Evolutionary conservation across 1,139 yeast genomes (phyloP).

Genomic region (Yamadazyma epiphylla): DNA sequence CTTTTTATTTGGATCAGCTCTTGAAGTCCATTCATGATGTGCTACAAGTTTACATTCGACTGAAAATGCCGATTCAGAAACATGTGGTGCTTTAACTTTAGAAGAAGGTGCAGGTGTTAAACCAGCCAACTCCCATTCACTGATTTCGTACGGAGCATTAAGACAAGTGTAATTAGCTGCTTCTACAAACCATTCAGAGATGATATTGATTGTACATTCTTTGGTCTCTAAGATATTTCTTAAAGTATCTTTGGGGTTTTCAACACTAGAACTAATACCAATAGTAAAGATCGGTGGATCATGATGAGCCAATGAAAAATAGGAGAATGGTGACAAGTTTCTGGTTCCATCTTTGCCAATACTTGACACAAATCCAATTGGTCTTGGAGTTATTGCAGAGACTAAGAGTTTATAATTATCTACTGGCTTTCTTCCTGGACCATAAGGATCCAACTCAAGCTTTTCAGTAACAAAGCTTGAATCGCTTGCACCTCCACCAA

Average conservation of each 20-base stretch:
- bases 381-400: conserved; percentile 53
- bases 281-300: conserved; percentile 59
- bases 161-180: conserved; percentile 52
- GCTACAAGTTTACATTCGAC: conserved; percentile 48
- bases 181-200: conserved; percentile 61
- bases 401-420: conserved; percentile 50
- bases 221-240: conserved; percentile 46
- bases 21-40: conserved; percentile 44
- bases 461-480: conserved; percentile 37
- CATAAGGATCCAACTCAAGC: conserved; percentile 47
- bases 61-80: conserved; percentile 57
- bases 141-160: conserved; percentile 44
- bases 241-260: conserved; percentile 46
- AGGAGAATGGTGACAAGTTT: conserved; percentile 59
- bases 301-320: conserved; percentile 41
- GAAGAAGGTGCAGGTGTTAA: conserved; percentile 43
- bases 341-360: conserved; percentile 34
- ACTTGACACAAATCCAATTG: conserved; percentile 54
- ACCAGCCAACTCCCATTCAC: conserved; percentile 55
- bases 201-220: conserved; percentile 53
- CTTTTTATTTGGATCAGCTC: conserved; percentile 25
- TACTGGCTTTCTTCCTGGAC: conserved; percentile 30
- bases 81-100: conserved; percentile 49
- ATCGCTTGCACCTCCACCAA: conserved; percentile 48
- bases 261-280: conserved; percentile 41